Conservation (phyloP, 108 stramenopile species). For the Heterococcus sp. region DNA sequence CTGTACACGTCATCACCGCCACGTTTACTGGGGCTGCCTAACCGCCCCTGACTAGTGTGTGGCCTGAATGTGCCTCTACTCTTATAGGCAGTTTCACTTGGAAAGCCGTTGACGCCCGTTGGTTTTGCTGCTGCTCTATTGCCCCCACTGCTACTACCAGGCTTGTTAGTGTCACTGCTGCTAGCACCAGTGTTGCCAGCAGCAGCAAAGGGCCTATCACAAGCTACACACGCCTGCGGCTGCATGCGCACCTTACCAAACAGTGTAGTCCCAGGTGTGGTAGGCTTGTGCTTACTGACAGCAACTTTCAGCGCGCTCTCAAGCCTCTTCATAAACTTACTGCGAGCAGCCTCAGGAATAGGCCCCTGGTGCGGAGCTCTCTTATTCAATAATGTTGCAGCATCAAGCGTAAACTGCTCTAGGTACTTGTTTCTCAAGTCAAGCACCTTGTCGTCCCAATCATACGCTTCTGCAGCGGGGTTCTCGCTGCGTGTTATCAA, state of each 20-base stretch:
- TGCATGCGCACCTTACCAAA: constrained; percentile 28
- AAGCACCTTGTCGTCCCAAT: constrained; percentile 39
- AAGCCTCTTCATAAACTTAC: not conserved
- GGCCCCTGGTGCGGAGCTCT: constrained; percentile 10
- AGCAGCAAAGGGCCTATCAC: constrained; percentile 19
- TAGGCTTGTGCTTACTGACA: constrained; percentile 23
- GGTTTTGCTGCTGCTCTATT: not conserved
- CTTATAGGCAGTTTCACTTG: not conserved
- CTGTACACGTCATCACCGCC: constrained; percentile 4
- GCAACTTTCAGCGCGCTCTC: constrained; percentile 23
- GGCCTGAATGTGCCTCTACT: constrained; percentile 32
- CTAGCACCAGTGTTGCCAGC: not conserved
- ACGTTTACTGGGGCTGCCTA: not conserved
- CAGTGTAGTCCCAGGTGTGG: constrained; percentile 35
- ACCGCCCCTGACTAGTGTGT: constrained; percentile 7
- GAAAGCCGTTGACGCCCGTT: not conserved
- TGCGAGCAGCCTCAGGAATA: not conserved
- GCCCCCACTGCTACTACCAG: not conserved
- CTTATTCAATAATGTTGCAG: constrained; percentile 5
- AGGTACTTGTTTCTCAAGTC: constrained; percentile 1
- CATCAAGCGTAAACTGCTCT: constrained; percentile 3
- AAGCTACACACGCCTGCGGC: constrained; percentile 31
- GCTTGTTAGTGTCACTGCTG: not conserved
- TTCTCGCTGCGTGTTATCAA: constrained; percentile 17
- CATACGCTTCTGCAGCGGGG: constrained; percentile 7